A percentile compares a stretch with the other conserved stretches of the same genome.
These are phyloP conservation scores for Platanthera zijinensis DNA, from an alignment of 106 monocot species.

Conservation along the genomic window DNA sequence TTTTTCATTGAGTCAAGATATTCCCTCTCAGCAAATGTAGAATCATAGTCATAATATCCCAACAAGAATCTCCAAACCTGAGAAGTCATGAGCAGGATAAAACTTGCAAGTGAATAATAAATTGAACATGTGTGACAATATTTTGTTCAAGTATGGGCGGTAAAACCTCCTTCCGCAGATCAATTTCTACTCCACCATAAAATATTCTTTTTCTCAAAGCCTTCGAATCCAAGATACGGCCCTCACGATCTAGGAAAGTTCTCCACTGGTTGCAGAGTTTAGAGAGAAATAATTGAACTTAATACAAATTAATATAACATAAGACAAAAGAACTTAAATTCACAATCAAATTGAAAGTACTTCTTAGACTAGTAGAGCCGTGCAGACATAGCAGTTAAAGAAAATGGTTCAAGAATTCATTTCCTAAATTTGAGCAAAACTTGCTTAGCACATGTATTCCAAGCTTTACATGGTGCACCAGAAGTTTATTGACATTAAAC, in stretches of 20 bases:
- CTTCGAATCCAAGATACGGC: slow-evolving; percentile 68
- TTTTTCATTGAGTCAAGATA: slow-evolving; percentile 48
- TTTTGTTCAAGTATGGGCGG: not conserved
- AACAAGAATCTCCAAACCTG: slow-evolving; percentile 65
- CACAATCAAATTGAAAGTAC: not conserved
- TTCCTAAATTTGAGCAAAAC: too few relatives aligned
- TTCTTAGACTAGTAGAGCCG: not conserved
- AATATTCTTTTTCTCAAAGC: slow-evolving; percentile 80
- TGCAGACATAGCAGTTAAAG: not conserved
- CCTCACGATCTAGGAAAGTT: slow-evolving; percentile 68
- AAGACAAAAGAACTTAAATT: not conserved
- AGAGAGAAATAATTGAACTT: not conserved
- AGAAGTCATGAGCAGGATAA: not conserved
- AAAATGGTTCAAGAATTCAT: not conserved
- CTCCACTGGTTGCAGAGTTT: slow-evolving; percentile 41
- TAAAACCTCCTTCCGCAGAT: slow-evolving; percentile 73
- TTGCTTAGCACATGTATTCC: too few relatives aligned
- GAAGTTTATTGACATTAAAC: too few relatives aligned
- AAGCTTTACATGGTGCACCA: too few relatives aligned
- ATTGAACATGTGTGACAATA: not conserved
- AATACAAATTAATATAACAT: not conserved
- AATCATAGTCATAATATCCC: slow-evolving; percentile 58
- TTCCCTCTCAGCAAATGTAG: slow-evolving; percentile 69
- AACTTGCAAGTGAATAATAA: not conserved
- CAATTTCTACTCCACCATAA: slow-evolving; percentile 85